Evolutionary conservation across 805 yeast genomes (phyloP), one percentile per base, ranked within the genome.

Genomic region (Barnettozyma californica): DNA sequence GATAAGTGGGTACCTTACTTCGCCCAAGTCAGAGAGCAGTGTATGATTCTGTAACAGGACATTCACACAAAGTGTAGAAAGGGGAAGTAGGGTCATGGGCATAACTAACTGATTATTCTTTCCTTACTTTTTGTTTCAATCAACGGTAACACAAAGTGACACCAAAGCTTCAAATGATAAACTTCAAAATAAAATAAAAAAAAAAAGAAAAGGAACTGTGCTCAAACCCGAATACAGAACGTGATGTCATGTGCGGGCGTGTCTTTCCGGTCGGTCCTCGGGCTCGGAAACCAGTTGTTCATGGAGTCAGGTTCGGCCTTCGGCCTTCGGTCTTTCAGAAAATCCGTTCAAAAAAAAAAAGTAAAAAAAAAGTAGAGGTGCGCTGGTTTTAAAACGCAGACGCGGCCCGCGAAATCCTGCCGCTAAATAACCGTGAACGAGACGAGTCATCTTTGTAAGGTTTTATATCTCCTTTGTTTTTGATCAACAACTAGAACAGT

Each of bases 1-100:
- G 14, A 71, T 47, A 33, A 71, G 50, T n/a, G 61, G 40, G 49
- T 58, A 68, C 20, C 74, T 62, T 1, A 65, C 59, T 44, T 61
- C 63, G 1, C 65, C 63, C 9, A 70, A 57, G 42, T 64, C 65
- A 36, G 54, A 37, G 9, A 61, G 16, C 7, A 45, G 37, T 2
- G 48, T 39, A 26, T 59, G 57, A 40, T 58, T 53, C 42, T 45
- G 51, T 9, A 57, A 18, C 1, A 61, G 53, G 0, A 54, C 53
- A 37, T 54, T 55, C 46, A 59, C 57, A 47, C 64, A 60, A 2
- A 61, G 46, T 8, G 49, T 48, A 9, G 58, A 50, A n/a, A 61
- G 48, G 9, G 59, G 53, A 4, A 48, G 27, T 10, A 26, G 34
- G 16, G n/a, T 8, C 27, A 44, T 5, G 20, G 27, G 35, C 18